Conservation (phyloP, 169 alveolate genomes). For the Perkinsus chesapeaki region DNA sequence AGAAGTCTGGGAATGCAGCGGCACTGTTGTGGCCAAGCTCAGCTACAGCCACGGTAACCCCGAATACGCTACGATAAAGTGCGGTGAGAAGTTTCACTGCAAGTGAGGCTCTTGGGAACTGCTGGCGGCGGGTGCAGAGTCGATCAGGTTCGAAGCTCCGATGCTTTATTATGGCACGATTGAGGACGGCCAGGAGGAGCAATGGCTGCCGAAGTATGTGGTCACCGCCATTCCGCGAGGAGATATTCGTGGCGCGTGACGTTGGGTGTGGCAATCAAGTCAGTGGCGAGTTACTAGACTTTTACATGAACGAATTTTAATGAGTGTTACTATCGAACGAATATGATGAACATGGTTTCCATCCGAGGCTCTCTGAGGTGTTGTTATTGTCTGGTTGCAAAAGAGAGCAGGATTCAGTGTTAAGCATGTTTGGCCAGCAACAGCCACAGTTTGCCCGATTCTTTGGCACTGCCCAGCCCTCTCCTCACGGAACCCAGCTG, state of each 20-base stretch:
- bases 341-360: too few species aligned
- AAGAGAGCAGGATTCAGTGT: too few species aligned
- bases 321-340: too few species aligned
- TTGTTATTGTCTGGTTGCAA: too few species aligned
- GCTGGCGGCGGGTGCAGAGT: neutral
- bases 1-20: neutral
- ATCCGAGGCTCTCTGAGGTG: too few species aligned
- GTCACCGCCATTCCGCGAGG: neutral
- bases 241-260: neutral
- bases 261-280: neutral
- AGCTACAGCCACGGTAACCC: neutral
- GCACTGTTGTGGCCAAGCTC: neutral
- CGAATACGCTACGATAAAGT: neutral
- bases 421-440: too few species aligned
- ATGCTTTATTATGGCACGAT: neutral
- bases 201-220: neutral
- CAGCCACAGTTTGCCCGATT: too few species aligned
- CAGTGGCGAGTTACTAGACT: too few species aligned
- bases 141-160: neutral
- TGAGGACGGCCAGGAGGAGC: neutral
- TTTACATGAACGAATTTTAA: too few species aligned
- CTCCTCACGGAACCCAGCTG: too few species aligned
- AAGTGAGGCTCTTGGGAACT: neutral
- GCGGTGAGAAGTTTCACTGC: neutral
- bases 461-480: too few species aligned